phyloP scores from a whole-genome alignment of 768 basidiomycete genomes.

The Suillus bovinus region DNA sequence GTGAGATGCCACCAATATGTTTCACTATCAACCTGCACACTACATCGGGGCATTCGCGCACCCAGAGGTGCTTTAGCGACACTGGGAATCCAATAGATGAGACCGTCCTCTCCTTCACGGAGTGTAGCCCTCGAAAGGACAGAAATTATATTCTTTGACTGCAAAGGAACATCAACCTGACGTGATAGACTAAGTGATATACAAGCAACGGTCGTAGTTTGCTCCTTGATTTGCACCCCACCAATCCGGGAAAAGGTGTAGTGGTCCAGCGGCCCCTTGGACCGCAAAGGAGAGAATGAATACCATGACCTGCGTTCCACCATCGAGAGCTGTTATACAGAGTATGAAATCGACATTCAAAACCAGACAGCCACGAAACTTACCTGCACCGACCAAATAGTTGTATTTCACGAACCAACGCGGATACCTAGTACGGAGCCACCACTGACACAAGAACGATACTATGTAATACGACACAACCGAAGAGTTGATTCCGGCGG shows the following conservation, averaged over 20 bases:
- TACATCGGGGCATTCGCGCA: too few relatives aligned
- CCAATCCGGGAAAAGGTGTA: slow-evolving; percentile 53
- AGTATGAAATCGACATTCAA: neutral
- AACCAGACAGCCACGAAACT: neutral
- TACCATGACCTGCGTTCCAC: slow-evolving; percentile 51
- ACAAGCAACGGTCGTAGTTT: slow-evolving; percentile 25
- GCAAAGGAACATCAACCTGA: neutral
- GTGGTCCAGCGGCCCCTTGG: slow-evolving; percentile 47
- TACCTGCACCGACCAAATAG: slow-evolving; percentile 47
- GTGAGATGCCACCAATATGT: too few relatives aligned
- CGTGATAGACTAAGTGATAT: neutral
- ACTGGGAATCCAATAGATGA: too few relatives aligned
- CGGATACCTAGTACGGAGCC: slow-evolving; percentile 37
- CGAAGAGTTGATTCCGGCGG: slow-evolving; percentile 31
- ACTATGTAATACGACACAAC: slow-evolving; percentile 19
- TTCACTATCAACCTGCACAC: too few relatives aligned
- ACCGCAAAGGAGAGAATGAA: slow-evolving; percentile 53
- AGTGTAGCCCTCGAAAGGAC: neutral
- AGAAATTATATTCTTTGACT: neutral
- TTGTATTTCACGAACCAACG: slow-evolving; percentile 41
- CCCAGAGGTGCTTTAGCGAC: too few relatives aligned
- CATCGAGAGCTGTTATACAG: slow-evolving; percentile 33
- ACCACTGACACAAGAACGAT: slow-evolving; percentile 39
- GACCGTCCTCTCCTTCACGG: too few relatives aligned
- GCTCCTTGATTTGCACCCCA: slow-evolving; percentile 53